Base-by-base conservation (phyloP, 805 yeast genomes). In the Clavispora asparagi region DNA sequence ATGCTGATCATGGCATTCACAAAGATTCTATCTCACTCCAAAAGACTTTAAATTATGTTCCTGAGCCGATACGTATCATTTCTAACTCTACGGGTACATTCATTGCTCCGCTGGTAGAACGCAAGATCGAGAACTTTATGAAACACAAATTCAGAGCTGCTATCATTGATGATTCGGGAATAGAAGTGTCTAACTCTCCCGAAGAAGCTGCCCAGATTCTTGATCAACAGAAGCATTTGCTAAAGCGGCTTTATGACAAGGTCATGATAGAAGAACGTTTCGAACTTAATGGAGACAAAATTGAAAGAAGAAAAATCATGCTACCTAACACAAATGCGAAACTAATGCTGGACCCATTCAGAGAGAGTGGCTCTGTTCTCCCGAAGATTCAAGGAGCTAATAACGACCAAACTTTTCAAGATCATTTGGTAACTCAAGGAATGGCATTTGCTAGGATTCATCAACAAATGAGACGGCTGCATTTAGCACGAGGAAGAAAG, bases 381-480 rank as follows among this genome's bases (percentile, higher is more conserved):
- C 69, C 76, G 2, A 67, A 69, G 43, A 64, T 71, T 4, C 82
- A 79, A 27, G 79, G 74, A 23, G 58, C 68, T 0, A 49, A 60
- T 6, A 62, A 64, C 31, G 60, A 62, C 14, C 72, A 73, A 13
- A 79, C 91, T 0, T 83, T 79, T 56, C 77, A 78, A 39, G 97
- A 91, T 57, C 83, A 87, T 62, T 66, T 94, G 27, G 63, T 89
- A 0, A 77, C 83, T 1, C 98, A 92, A 52, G 95, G 91, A 1
- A 61, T 82, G 26, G 74, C 80, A 39, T 78, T 88, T 54, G 78
- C 96, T 6, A 83, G 80, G 52, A 64, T 87, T 10, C 81, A 89
- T 49, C 79, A 77, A 42, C 91, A 84, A 50, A 74, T 78, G 46
- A 74, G 87, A 46, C 79, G 73, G 47, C 76, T 78, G 25, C 86